phyloP scores from a whole-genome alignment of 1,284 basidiomycete species.

The Heliocybe sulcata region DNA sequence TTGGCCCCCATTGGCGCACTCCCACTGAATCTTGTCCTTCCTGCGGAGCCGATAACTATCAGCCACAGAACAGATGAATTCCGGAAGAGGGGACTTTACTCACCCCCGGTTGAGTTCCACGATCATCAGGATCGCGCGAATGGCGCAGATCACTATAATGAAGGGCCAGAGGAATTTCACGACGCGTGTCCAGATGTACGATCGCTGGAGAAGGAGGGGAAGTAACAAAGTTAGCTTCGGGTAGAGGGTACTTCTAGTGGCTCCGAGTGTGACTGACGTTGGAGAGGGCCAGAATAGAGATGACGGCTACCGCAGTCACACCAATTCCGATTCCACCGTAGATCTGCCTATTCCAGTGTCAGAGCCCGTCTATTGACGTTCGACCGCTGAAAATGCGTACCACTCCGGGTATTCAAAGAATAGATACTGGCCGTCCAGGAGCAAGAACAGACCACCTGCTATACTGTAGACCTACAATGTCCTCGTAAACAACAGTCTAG shows the following conservation, averaged over 20 bases:
- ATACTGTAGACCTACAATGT: slow-evolving; percentile 53
- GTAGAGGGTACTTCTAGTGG: neutral
- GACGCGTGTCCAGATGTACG: slow-evolving; percentile 66
- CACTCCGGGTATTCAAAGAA: slow-evolving; percentile 71
- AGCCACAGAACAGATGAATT: slow-evolving; percentile 6
- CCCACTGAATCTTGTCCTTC: slow-evolving; percentile 68
- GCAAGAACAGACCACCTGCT: slow-evolving; percentile 61
- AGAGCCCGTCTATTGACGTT: slow-evolving; percentile 4
- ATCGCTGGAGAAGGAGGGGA: slow-evolving; percentile 46
- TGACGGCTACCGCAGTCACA: slow-evolving; percentile 46
- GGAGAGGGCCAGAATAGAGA: slow-evolving; percentile 58
- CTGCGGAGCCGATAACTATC: slow-evolving; percentile 27
- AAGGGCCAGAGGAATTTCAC: slow-evolving; percentile 71
- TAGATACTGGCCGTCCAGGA: slow-evolving; percentile 57
- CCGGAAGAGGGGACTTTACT: slow-evolving; percentile 16
- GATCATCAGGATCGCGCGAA: slow-evolving; percentile 71
- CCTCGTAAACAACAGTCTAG: slow-evolving; percentile 5
- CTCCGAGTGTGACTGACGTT: slow-evolving; percentile 40
- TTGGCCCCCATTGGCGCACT: slow-evolving; percentile 69
- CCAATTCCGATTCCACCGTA: slow-evolving; percentile 67
- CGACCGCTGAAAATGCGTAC: slow-evolving; percentile 23
- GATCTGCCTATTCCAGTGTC: slow-evolving; percentile 45
- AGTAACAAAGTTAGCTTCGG: slow-evolving; percentile 4
- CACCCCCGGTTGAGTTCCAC: slow-evolving; percentile 64
- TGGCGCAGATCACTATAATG: slow-evolving; percentile 55